Base-by-base conservation (phyloP, 75 land plant genomes). In the Selaginella tamariscina region DNA sequence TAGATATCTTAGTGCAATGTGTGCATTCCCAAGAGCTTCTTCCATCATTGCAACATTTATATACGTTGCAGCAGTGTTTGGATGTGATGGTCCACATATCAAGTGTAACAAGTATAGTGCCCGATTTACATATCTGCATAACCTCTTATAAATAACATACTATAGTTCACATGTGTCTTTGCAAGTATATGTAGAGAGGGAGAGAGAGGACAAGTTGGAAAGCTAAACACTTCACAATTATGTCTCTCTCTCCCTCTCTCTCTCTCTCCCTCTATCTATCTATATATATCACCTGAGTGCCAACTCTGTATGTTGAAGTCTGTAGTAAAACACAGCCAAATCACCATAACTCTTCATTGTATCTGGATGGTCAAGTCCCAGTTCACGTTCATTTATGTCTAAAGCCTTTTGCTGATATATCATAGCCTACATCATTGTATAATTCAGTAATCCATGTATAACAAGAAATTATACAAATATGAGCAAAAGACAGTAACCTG, bases 271-370 rank as follows among this genome's bases (percentile, higher is more conserved):
- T n/a, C n/a, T n/a, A n/a, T n/a, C n/a, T n/a, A n/a, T n/a, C n/a
- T n/a, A n/a, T n/a, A n/a, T 5, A 39, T 15, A 2, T 23, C 23
- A 59, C 62, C 26, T 59, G 5, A 59, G n/a, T 59, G 62, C 62
- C 62, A 59, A 59, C 62, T 59, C 62, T 23, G 62, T 59, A 59
- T 59, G 26, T 27, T 59, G 62, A 21, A 59, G 26, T n/a, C 62
- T 21, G 62, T 59, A 59, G 26, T 59, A 59, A 59, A 59, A 59
- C 8, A 59, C 62, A 59, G 62, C 62, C 62, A 59, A 59, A n/a
- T 59, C 62, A 21, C 62, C 62, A 59, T 59, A 59, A n/a, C 62
- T 59, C 21, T 59, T 59, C 62, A 59, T 59, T 23, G 62, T 59
- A 59, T 59, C 62, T 23, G 62, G 62, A 59, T 59, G 62, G 26